These are phyloP conservation scores for Fusarium bactridioides DNA, from an alignment of 2,329 filamentous ascomycete species.

Conservation along the genomic window DNA sequence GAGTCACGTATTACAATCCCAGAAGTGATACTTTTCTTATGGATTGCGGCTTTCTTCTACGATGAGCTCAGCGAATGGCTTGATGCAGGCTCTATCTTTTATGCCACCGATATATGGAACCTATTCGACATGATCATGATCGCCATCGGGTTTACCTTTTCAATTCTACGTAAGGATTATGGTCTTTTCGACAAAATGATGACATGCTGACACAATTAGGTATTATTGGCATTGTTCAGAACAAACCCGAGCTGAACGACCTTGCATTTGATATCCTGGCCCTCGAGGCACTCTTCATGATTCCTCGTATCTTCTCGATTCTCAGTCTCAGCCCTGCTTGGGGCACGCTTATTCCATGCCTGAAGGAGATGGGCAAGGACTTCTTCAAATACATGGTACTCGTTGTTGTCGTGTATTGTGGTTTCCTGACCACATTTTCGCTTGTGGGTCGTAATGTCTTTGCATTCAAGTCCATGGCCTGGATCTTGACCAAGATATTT, in stretches of 20 bases:
- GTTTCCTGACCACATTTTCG: constrained; percentile 88
- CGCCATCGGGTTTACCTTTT: constrained; percentile 73
- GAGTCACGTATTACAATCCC: constrained; percentile 69
- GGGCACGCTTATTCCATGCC: constrained; percentile 85
- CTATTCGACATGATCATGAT: constrained; percentile 79
- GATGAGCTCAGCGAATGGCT: constrained; percentile 86
- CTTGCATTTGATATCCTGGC: constrained; percentile 89
- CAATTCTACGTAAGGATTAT: constrained; percentile 68
- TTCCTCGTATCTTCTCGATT: constrained; percentile 87
- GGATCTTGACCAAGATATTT: constrained; percentile 81
- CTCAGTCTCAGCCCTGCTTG: constrained; percentile 90
- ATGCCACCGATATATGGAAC: constrained; percentile 84
- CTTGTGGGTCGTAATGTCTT: constrained; percentile 77
- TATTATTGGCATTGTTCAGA: constrained; percentile 52
- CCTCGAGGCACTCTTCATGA: constrained; percentile 87
- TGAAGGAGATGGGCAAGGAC: constrained; percentile 94
- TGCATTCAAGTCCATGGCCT: constrained; percentile 72
- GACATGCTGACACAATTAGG: constrained; percentile 37
- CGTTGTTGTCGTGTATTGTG: constrained; percentile 82
- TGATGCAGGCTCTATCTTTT: constrained; percentile 87
- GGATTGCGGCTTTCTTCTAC: constrained; percentile 87
- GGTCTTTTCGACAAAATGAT: too few relatives aligned
- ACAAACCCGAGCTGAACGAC: constrained; percentile 72
- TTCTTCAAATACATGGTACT: constrained; percentile 86
- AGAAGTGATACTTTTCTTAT: constrained; percentile 81